Base-by-base conservation (phyloP, 192 early-diverging fungal species). In the Diversispora eburnea region DNA sequence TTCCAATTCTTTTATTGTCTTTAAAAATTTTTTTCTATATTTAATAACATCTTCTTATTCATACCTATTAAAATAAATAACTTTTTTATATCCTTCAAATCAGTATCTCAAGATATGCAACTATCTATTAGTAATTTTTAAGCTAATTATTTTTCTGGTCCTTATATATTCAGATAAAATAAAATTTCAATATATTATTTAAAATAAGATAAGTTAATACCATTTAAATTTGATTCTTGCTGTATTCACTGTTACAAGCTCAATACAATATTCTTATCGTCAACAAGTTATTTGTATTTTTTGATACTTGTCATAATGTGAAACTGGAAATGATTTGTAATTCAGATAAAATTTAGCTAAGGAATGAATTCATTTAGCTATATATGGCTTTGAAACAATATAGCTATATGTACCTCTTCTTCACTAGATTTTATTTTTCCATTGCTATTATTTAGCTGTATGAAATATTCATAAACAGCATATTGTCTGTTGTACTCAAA, bases 21-120 rank as follows among this genome's bases (percentile, higher is more conserved):
- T 19, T 52, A 67, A 52, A 67, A 67, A 67, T 25, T 13, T 51
- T 19, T 67, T 47, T 22, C 25, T 45, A 52, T 67, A 67, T 51
- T 39, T 52, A 0, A 67, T 19, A 52, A 67, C 48, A 67, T 67
- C 48, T n/a, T 5, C 1, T n/a, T 25, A 25, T 52, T 3, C 66
- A 19, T 67, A 25, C 51, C 19, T 12, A 52, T 67, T 4, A 67
- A 51, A 22, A 47, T 49, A 22, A 3, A 67, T n/a, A n/a, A n/a
- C n/a, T n/a, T n/a, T n/a, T n/a, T n/a, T n/a, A n/a, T n/a, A n/a
- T n/a, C n/a, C n/a, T n/a, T n/a, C n/a, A n/a, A n/a, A n/a, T n/a
- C n/a, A n/a, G n/a, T n/a, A n/a, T n/a, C n/a, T n/a, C n/a, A n/a
- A n/a, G n/a, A n/a, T n/a, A n/a, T n/a, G n/a, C n/a, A n/a, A n/a